Evolutionary conservation across 2,329 filamentous ascomycete genomes (phyloP).

Genomic region (Corynespora cassiicola): DNA sequence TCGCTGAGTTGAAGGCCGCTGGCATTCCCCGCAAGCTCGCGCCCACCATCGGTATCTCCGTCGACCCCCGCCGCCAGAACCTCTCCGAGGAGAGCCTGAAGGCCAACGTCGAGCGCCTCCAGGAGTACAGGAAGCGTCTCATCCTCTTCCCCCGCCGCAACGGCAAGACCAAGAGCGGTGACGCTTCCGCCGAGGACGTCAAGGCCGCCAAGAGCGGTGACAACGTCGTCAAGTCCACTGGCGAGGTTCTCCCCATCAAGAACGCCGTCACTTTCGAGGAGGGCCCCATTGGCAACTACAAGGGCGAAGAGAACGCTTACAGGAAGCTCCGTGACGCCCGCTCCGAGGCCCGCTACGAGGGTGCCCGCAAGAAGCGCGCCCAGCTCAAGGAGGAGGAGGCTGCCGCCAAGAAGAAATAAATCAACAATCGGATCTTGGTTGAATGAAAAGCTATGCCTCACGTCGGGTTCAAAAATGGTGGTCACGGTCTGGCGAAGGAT

Average conservation of each 20-base stretch:
- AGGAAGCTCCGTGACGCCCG: constrained; percentile 82
- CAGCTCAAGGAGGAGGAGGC: constrained; percentile 87
- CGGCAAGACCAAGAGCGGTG: constrained; percentile 90
- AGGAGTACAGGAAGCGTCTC: constrained; percentile 94
- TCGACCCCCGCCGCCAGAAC: constrained; percentile 96
- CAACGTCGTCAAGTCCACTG: constrained; percentile 60
- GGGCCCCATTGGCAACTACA: constrained; percentile 73
- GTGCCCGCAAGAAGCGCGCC: constrained; percentile 90
- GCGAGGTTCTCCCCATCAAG: constrained; percentile 74
- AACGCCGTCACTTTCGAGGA: constrained; percentile 77
- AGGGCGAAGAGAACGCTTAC: constrained; percentile 86
- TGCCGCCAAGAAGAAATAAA: constrained; percentile 81
- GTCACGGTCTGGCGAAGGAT: constrained; percentile 34
- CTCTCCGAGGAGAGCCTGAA: constrained; percentile 93
- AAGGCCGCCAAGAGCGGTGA: constrained; percentile 67
- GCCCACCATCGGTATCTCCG: constrained; percentile 93
- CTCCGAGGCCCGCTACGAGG: constrained; percentile 80
- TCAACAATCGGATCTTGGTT: constrained; percentile 21
- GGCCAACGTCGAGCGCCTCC: constrained; percentile 95
- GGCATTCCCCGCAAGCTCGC: constrained; percentile 94
- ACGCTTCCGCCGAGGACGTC: constrained; percentile 84
- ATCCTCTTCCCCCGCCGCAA: constrained; percentile 97
- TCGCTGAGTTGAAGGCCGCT: constrained; percentile 96
- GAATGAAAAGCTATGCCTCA: constrained; percentile 35
- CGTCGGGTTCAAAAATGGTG: constrained; percentile 39